Conservation (phyloP, 2,329 filamentous ascomycete species). For the Pseudocercospora vitis region DNA sequence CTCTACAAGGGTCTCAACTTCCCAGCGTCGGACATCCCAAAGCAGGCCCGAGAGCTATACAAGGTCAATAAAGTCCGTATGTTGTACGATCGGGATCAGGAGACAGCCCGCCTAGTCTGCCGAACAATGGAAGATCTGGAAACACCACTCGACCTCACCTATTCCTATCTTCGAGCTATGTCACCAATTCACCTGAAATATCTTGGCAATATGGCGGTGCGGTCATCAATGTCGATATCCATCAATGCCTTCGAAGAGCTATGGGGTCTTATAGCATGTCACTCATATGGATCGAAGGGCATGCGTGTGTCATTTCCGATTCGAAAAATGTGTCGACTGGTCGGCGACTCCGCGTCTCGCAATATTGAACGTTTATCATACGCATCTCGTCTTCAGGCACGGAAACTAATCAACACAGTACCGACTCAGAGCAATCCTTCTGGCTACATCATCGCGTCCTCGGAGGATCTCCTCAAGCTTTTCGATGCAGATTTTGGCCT, state of each 20-base stretch:
- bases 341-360: conserved; percentile 80
- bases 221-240: conserved; percentile 93
- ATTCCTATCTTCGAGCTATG: conserved; percentile 83
- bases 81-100: conserved; percentile 78
- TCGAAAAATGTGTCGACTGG: conserved; percentile 83
- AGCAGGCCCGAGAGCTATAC: conserved; percentile 84
- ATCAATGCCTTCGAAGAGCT: conserved; percentile 82
- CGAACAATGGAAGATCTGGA: conserved; percentile 72
- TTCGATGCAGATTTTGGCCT: conserved; percentile 88
- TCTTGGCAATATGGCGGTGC: conserved; percentile 81
- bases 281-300: conserved; percentile 72
- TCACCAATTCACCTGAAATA: conserved; percentile 90
- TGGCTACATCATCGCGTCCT: conserved; percentile 86
- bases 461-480: conserved; percentile 76
- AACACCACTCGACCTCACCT: conserved; percentile 75
- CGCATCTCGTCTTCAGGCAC: conserved; percentile 76
- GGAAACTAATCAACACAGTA: conserved; percentile 83
- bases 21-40: conserved; percentile 81
- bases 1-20: conserved; percentile 87
- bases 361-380: conserved; percentile 89
- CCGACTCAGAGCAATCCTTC: conserved; percentile 79
- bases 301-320: conserved; percentile 94
- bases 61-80: conserved; percentile 86
- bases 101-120: conserved; percentile 79
- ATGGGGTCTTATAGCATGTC: conserved; percentile 86